Conservation (phyloP, 2,329 filamentous ascomycete species). For the Aspergillus brasiliensis region DNA sequence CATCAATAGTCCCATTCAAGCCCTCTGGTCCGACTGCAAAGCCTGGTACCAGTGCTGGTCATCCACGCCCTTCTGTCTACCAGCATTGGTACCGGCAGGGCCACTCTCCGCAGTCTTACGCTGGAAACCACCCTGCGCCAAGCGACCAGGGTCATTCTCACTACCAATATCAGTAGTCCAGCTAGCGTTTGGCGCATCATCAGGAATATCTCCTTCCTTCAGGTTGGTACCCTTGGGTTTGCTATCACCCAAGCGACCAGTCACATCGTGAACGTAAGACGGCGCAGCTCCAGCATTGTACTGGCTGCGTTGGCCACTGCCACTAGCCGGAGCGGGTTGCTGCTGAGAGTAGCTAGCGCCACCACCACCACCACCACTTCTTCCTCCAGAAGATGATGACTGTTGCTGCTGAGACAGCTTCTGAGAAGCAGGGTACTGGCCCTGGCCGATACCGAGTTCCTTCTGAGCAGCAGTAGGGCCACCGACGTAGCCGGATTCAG, state of each 20-base stretch:
- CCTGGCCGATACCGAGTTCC: slow-evolving; percentile 28
- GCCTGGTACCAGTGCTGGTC: slow-evolving; percentile 26
- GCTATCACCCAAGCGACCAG: slow-evolving; percentile 30
- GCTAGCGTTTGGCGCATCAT: slow-evolving; percentile 51
- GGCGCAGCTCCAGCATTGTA: slow-evolving; percentile 38
- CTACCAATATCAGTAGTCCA: slow-evolving; percentile 57
- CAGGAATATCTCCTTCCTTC: slow-evolving; percentile 50
- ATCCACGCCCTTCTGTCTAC: slow-evolving; percentile 29
- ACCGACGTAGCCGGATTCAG: slow-evolving; percentile 38
- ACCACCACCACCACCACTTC: background rate
- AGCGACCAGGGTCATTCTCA: slow-evolving; percentile 57
- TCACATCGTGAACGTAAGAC: slow-evolving; percentile 41
- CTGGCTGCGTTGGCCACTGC: slow-evolving; percentile 30
- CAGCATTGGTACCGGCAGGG: slow-evolving; percentile 26
- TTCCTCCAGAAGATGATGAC: background rate
- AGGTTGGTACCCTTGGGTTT: slow-evolving; percentile 57
- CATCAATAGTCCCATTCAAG: slow-evolving; percentile 19
- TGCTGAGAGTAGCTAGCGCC: background rate
- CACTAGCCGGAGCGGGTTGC: slow-evolving; percentile 19
- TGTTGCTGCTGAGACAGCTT: slow-evolving; percentile 9
- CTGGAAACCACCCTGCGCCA: slow-evolving; percentile 45
- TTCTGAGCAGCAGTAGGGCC: slow-evolving; percentile 36
- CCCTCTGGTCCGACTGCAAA: slow-evolving; percentile 33
- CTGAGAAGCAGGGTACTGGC: slow-evolving; percentile 25
- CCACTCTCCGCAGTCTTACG: slow-evolving; percentile 32